Base-by-base conservation (phyloP, 2,329 filamentous ascomycete species). In the Pseudogymnoascus sp. region DNA sequence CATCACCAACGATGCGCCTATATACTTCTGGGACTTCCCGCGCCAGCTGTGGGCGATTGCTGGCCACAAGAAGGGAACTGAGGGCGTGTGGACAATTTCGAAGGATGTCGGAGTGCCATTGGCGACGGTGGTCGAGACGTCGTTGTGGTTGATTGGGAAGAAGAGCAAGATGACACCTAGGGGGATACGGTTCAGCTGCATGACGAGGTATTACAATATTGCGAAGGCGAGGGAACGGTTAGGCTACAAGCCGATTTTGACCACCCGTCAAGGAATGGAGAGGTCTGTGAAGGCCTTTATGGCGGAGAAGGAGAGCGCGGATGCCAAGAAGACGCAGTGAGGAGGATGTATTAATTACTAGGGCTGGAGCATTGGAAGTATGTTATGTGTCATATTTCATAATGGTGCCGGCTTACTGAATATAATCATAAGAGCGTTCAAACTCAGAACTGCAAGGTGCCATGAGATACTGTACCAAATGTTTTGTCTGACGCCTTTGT, bases 1-100 rank as follows among this genome's bases (percentile, higher is more conserved):
- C 77, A 85, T 97, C 72, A 95, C 91, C 64, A 97, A 97, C 75
- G 90, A 92, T 76, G 81, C 86, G 69, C 93, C 93, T 4, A 81
- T 96, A 18, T 93, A 93, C 74, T 96, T 96, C 76, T 96, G 95
- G 86, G 91, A 96, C 75, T 89, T 96, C 73, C 85, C 89, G 65
- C 83, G 90, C 42, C 85, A 86, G 40, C 82, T 96, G 57, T 97
- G 91, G 91, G 78, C 77, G 67, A 81, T 80, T 45, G 83, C 83
- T 10, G 85, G 85, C 37, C 79, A 75, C 64, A 73, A 77, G 6
- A 75, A 76, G 64, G 83, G 83, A 18, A 81, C 78, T 4, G 78
- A 80, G 60, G 77, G 80, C 68, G 82, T 83, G 62, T 85, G 84
- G 82, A 73, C 75, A 5, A 77, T 88, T 67, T 75, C 80, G 57